Conservation (phyloP, 768 basidiomycete genomes). For the Kwoniella heveanensis region DNA sequence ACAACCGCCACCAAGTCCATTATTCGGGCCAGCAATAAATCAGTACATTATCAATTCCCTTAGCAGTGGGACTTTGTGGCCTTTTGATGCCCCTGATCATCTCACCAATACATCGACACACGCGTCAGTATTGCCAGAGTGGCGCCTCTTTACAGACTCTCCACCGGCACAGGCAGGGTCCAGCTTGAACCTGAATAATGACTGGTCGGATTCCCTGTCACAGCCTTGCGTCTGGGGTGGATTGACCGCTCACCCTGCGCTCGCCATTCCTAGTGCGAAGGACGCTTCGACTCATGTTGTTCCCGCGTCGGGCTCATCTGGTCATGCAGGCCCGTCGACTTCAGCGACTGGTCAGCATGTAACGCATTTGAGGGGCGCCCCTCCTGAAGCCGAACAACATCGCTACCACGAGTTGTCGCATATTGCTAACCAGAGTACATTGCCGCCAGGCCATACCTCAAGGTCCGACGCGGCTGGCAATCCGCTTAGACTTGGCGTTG, state of each 20-base stretch:
- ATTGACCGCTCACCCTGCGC: too few relatives aligned
- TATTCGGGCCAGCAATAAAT: neutral
- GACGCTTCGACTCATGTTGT: neutral
- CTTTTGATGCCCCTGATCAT: neutral
- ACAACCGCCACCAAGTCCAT: neutral
- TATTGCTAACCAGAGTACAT: neutral
- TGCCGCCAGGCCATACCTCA: neutral
- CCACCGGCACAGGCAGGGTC: neutral
- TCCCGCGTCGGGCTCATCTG: neutral
- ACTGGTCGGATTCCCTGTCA: too few relatives aligned
- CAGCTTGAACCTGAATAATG: neutral
- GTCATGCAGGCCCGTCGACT: neutral
- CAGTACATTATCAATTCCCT: neutral
- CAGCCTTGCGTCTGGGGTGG: too few relatives aligned
- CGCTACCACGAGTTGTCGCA: neutral
- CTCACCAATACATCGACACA: neutral
- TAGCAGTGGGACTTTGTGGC: neutral
- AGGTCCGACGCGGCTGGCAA: neutral
- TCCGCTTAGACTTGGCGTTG: neutral
- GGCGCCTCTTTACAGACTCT: neutral
- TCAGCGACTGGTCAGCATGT: too few relatives aligned
- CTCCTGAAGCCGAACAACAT: neutral
- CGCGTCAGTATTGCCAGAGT: neutral
- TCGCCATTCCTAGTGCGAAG: neutral
- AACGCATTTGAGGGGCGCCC: too few relatives aligned